Evolutionary conservation across 345 rosid genomes (phyloP).

Genomic region (Camelina sativa): DNA sequence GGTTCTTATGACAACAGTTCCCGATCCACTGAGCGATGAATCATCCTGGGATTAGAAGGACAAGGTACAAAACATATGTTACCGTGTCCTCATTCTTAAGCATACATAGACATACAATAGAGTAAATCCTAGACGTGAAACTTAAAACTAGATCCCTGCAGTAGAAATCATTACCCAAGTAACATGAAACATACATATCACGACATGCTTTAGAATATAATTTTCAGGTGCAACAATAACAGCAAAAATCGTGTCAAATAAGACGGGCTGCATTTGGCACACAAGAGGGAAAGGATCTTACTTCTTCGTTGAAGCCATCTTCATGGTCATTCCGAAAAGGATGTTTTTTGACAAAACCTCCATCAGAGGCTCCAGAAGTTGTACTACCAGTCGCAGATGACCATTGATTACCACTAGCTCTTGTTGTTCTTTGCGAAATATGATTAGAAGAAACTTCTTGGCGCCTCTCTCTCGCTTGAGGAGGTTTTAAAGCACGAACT

Average conservation of each 20-base stretch:
- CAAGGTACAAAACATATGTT: conserved; percentile 19
- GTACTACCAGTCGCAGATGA: conserved; percentile 55
- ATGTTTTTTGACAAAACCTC: conserved; percentile 51
- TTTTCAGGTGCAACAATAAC: conserved; percentile 2
- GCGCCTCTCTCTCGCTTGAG: conserved; percentile 82
- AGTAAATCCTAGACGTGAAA: conserved; percentile 20
- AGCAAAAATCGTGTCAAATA: conserved; percentile 20
- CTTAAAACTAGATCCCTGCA: neutral
- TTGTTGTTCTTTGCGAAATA: conserved; percentile 58
- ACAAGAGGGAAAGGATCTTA: conserved; percentile 48
- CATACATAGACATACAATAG: neutral
- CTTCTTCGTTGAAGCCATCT: conserved; percentile 59
- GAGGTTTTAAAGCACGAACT: conserved; percentile 70
- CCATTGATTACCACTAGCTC: conserved; percentile 53
- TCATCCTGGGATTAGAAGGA: conserved; percentile 66
- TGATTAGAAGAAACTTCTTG: conserved; percentile 60
- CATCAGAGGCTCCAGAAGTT: conserved; percentile 54
- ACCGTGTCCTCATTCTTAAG: neutral
- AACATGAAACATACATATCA: neutral
- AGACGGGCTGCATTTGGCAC: conserved; percentile 18
- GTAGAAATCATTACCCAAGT: neutral
- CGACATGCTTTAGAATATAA: neutral
- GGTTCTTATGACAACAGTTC: conserved; percentile 83
- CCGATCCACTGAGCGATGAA: conserved; percentile 64
- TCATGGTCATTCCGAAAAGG: conserved; percentile 45